These are phyloP conservation scores for Biancaea sappan DNA, from an alignment of 306 rosid genomes.

Conservation along the genomic window DNA sequence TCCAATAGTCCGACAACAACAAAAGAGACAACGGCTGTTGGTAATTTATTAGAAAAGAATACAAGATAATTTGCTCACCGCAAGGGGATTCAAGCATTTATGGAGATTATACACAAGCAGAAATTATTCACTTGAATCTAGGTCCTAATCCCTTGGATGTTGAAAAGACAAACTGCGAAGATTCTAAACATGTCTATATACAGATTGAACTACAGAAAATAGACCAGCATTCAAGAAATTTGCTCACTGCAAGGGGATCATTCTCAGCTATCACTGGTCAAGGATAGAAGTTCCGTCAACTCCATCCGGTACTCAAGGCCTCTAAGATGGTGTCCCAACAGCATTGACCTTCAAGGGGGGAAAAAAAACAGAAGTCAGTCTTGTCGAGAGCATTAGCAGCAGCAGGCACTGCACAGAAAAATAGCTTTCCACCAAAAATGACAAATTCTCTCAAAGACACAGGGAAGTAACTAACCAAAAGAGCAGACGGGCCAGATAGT, in stretches of 20 bases:
- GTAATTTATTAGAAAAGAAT: not conserved
- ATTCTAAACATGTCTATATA: constrained; percentile 36
- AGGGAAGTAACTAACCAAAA: constrained; percentile 71
- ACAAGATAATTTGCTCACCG: too few species aligned
- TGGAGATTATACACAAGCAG: constrained; percentile 12
- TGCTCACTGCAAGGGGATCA: constrained; percentile 44
- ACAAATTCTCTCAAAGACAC: constrained; percentile 15
- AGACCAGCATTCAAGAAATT: constrained; percentile 44
- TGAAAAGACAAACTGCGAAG: constrained; percentile 19
- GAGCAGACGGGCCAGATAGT: constrained; percentile 87
- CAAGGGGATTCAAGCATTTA: too few species aligned
- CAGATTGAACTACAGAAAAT: constrained; percentile 38
- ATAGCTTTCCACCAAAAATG: constrained; percentile 5
- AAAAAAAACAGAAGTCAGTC: constrained; percentile 23
- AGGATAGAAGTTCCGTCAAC: constrained; percentile 68
- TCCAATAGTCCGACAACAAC: constrained; percentile 19
- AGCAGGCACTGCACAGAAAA: constrained; percentile 16
- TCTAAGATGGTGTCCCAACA: constrained; percentile 85
- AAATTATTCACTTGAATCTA: constrained; percentile 22
- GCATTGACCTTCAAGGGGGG: constrained; percentile 71
- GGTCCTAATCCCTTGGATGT: constrained; percentile 24
- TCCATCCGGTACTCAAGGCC: constrained; percentile 91
- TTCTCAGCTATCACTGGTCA: constrained; percentile 50
- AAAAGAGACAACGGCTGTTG: constrained; percentile 19
- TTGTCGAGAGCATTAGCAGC: constrained; percentile 17